These are phyloP conservation scores for Mortierella claussenii DNA, from an alignment of 192 early-diverging fungal species.

Conservation along the genomic window DNA sequence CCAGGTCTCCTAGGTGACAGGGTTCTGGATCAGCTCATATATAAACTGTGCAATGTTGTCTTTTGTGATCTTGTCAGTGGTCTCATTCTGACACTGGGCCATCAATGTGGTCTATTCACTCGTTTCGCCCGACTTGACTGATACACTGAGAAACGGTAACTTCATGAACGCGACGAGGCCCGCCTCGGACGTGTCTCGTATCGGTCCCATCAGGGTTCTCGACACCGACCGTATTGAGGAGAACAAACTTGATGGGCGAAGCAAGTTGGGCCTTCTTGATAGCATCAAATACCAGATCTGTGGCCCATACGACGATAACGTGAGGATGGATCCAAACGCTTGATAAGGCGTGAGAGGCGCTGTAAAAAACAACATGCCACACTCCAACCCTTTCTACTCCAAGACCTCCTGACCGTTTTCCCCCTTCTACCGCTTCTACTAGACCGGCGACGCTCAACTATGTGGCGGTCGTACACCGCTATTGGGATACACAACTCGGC, in stretches of 20 bases:
- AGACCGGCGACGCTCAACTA: no score
- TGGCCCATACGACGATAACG: slow-evolving; percentile 14
- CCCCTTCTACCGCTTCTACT: no score
- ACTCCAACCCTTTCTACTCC: no score
- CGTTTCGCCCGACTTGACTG: slow-evolving; percentile 13
- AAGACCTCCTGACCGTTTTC: no score
- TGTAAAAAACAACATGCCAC: no score
- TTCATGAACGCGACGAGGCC: slow-evolving; percentile 20
- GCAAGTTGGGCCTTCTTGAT: slow-evolving; percentile 11
- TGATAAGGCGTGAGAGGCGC: no score
- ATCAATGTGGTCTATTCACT: no score
- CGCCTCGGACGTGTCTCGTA: slow-evolving; percentile 4
- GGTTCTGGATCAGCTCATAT: slow-evolving; percentile 13
- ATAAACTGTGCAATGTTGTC: slow-evolving; percentile 34
- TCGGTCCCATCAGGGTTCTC: slow-evolving; percentile 27
- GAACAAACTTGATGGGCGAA: slow-evolving; percentile 10
- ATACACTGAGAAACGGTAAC: slow-evolving; percentile 19
- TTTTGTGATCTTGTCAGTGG: slow-evolving; percentile 20
- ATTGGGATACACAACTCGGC: no score
- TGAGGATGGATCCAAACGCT: slow-evolving; percentile 8
- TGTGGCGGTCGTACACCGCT: no score
- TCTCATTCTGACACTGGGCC: no score
- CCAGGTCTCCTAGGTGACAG: slow-evolving; percentile 14
- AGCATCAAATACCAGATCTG: slow-evolving; percentile 22
- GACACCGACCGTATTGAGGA: slow-evolving; percentile 28